phyloP scores from a whole-genome alignment of 148 eudicot species.

The Rhododendron simsii region DNA sequence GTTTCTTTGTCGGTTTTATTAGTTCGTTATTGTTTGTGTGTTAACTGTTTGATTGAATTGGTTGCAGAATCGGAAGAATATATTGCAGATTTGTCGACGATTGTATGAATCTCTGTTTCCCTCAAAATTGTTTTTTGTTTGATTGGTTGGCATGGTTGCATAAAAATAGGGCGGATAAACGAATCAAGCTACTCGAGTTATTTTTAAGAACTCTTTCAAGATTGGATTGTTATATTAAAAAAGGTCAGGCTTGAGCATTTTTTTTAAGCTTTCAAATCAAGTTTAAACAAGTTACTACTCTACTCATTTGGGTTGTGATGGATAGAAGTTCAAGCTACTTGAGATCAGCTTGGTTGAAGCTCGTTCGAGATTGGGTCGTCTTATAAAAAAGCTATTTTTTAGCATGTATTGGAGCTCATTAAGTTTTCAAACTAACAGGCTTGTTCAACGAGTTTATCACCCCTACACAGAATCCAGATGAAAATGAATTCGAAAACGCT shows the following conservation, averaged over 20 bases:
- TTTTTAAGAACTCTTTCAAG: not conserved
- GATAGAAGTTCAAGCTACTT: not conserved
- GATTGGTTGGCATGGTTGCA: not conserved
- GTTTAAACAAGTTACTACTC: not conserved
- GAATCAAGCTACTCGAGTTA: not conserved
- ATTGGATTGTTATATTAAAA: not conserved
- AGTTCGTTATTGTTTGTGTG: not conserved
- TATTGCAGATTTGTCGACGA: constrained; percentile 62
- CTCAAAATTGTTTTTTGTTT: not conserved
- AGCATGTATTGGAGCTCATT: not conserved
- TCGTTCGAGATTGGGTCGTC: not conserved
- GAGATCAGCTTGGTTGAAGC: not conserved
- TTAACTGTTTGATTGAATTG: not conserved
- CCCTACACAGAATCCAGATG: not conserved
- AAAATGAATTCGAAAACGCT: not conserved
- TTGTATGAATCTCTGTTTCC: constrained; percentile 42
- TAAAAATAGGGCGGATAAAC: not conserved
- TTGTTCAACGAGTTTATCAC: not conserved
- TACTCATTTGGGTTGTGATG: too few relatives aligned
- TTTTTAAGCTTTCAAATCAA: not conserved
- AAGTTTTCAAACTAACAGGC: not conserved
- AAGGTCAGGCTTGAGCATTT: not conserved
- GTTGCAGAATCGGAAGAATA: constrained; percentile 39
- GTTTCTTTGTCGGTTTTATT: not conserved
- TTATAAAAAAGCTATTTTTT: not conserved